Evolutionary conservation across 2,329 filamentous ascomycete species (phyloP).

Genomic region (Acephala macrosclerotiorum): DNA sequence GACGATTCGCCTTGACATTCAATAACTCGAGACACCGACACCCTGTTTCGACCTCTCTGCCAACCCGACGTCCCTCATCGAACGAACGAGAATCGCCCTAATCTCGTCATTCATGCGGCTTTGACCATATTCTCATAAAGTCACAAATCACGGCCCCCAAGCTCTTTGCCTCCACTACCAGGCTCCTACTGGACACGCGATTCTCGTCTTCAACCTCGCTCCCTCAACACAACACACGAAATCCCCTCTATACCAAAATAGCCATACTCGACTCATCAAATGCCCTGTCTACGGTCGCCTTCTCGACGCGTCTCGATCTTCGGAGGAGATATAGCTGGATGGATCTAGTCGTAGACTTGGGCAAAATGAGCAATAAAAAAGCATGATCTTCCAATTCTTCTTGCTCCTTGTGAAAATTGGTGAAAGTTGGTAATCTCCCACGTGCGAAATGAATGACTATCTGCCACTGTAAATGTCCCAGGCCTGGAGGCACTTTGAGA

Average conservation of each 20-base stretch:
- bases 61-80: slow-evolving; percentile 43
- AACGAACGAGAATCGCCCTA: slow-evolving; percentile 48
- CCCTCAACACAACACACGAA: slow-evolving; percentile 29
- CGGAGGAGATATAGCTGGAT: slow-evolving; percentile 34
- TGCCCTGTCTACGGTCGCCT: slow-evolving; percentile 31
- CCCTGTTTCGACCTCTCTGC: slow-evolving; percentile 45
- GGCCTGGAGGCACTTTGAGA: too few relatives aligned
- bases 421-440: too few relatives aligned
- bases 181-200: slow-evolving; percentile 30
- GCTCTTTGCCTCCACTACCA: slow-evolving; percentile 30
- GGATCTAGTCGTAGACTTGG: slow-evolving; percentile 38
- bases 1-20: slow-evolving; percentile 46
- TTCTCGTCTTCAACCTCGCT: slow-evolving; percentile 39
- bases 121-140: slow-evolving; percentile 45
- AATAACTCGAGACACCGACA: slow-evolving; percentile 46
- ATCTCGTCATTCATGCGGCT: slow-evolving; percentile 48
- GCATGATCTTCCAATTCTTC: neutral
- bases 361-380: slow-evolving; percentile 32
- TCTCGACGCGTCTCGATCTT: slow-evolving; percentile 36
- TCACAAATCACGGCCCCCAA: slow-evolving; percentile 39
- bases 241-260: slow-evolving; percentile 22
- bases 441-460: too few relatives aligned
- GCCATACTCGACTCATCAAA: slow-evolving; percentile 33
- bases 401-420: neutral
- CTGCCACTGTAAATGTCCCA: too few relatives aligned